Evolutionary conservation across 352 stramenopile genomes (phyloP).

Genomic region (Globisporangium middletonii): DNA sequence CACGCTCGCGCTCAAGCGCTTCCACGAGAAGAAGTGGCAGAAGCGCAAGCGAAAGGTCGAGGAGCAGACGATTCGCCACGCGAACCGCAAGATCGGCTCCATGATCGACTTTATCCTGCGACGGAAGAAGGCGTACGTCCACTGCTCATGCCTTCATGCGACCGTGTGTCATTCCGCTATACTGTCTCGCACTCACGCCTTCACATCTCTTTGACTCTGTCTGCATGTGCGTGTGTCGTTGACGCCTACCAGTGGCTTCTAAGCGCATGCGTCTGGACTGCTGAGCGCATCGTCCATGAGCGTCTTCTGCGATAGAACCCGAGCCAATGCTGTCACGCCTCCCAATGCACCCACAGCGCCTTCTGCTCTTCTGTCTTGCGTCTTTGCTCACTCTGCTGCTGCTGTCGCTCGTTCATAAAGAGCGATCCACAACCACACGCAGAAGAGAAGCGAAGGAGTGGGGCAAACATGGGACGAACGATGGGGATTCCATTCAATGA

Average conservation of each 20-base stretch:
- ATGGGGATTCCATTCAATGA: not conserved
- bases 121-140: slow-evolving; percentile 68
- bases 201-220: not conserved
- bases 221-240: not conserved
- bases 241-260: slow-evolving; percentile 15
- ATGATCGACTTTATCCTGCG: slow-evolving; percentile 84
- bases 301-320: not conserved
- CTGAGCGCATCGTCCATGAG: not conserved
- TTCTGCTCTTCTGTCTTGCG: no score
- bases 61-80: slow-evolving; percentile 74
- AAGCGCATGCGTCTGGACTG: slow-evolving; percentile 1
- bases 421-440: no score
- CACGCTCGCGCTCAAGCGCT: slow-evolving; percentile 58
- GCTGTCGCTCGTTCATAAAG: no score
- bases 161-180: not conserved
- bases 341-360: no score
- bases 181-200: slow-evolving; percentile 2
- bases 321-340: no score
- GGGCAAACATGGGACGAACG: not conserved
- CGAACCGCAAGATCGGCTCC: slow-evolving; percentile 72
- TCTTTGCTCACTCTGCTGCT: no score
- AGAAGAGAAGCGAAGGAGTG: not conserved
- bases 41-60: slow-evolving; percentile 75
- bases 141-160: no score
- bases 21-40: slow-evolving; percentile 84